phyloP scores from a whole-genome alignment of 495 filamentous ascomycete genomes.

The Podospora comata region DNA sequence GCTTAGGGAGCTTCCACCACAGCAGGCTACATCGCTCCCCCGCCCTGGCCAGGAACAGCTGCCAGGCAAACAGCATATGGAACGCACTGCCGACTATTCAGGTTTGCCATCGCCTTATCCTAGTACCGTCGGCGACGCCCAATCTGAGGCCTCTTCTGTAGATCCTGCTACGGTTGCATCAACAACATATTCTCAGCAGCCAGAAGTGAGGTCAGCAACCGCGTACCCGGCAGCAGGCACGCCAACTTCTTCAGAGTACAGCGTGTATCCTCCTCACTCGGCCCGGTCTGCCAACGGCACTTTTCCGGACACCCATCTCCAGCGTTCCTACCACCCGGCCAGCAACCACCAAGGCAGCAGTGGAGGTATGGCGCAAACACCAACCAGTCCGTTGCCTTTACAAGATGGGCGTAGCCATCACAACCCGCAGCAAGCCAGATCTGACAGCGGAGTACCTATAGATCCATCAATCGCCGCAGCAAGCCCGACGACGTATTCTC shows the following conservation, averaged over 20 bases:
- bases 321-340: slow-evolving; percentile 66
- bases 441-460: slow-evolving; percentile 97
- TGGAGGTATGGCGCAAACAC: slow-evolving; percentile 88
- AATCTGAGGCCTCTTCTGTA: slow-evolving; percentile 79
- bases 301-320: slow-evolving; percentile 70
- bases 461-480: slow-evolving; percentile 94
- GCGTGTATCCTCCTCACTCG: slow-evolving; percentile 69
- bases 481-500: slow-evolving; percentile 86
- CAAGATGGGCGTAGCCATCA: slow-evolving; percentile 70
- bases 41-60: slow-evolving; percentile 31
- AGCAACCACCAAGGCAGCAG: slow-evolving; percentile 70
- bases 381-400: slow-evolving; percentile 92
- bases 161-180: slow-evolving; percentile 87
- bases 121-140: slow-evolving; percentile 62
- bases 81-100: slow-evolving; percentile 92
- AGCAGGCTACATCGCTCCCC: slow-evolving; percentile 27
- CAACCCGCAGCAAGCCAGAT: slow-evolving; percentile 68
- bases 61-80: slow-evolving; percentile 59
- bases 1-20: slow-evolving; percentile 39
- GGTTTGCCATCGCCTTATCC: slow-evolving; percentile 89
- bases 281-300: slow-evolving; percentile 64
- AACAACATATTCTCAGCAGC: slow-evolving; percentile 67
- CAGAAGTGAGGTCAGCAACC: slow-evolving; percentile 70
- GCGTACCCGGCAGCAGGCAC: slow-evolving; percentile 74
- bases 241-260: slow-evolving; percentile 78